phyloP scores from a whole-genome alignment of 2,329 filamentous ascomycete species.

The Elsinoe arachidis region DNA sequence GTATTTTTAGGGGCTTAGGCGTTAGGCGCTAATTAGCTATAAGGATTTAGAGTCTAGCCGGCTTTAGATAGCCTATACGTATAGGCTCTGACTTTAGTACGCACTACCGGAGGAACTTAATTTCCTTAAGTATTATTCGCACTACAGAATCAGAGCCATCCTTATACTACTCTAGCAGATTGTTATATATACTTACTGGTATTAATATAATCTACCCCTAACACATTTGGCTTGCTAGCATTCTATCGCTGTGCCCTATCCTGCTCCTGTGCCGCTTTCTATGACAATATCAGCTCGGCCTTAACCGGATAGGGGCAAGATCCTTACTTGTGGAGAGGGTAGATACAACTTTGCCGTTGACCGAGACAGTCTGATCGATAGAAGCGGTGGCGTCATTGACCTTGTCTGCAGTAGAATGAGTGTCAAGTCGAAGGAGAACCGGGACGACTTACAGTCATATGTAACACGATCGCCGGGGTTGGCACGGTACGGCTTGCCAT shows the following conservation, averaged over 20 bases:
- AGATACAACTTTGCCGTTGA: slow-evolving; percentile 8
- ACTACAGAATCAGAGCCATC: too few species aligned
- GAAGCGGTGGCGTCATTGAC: slow-evolving; percentile 10
- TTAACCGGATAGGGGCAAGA: slow-evolving; percentile 13
- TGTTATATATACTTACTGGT: too few species aligned
- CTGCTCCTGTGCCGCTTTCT: slow-evolving; percentile 11
- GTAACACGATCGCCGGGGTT: slow-evolving; percentile 12
- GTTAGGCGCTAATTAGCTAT: too few species aligned
- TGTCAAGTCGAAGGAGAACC: not conserved
- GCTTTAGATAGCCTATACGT: too few species aligned
- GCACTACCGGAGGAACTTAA: too few species aligned
- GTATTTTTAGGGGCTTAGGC: too few species aligned
- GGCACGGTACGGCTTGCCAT: slow-evolving; percentile 13
- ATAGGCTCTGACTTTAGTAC: too few species aligned
- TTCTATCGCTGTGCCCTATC: slow-evolving; percentile 13
- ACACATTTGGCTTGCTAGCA: slow-evolving; percentile 13
- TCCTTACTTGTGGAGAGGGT: slow-evolving; percentile 12
- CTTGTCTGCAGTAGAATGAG: slow-evolving; percentile 5
- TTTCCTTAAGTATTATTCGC: too few species aligned
- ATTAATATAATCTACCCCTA: too few species aligned
- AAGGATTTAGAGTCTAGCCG: too few species aligned
- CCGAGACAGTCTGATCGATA: slow-evolving; percentile 11
- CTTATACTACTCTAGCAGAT: too few species aligned
- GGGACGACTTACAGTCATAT: slow-evolving; percentile 4
- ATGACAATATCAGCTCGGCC: not conserved